phyloP scores from a whole-genome alignment of 768 basidiomycete species.

The Infundibulicybe gibba region DNA sequence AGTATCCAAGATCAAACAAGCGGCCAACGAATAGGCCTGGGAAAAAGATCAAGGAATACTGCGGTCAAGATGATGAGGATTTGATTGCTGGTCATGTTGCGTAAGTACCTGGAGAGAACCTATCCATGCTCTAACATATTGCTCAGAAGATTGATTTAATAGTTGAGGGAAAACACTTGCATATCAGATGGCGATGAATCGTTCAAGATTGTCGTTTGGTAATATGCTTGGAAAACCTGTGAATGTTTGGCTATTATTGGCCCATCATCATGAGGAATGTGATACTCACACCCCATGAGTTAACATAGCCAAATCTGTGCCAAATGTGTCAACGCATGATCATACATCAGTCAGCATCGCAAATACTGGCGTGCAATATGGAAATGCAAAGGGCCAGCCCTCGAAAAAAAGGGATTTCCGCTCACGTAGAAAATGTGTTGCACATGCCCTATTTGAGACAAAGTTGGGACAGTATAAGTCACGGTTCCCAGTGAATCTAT shows the following conservation, averaged over 20 bases:
- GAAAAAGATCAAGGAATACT: slow-evolving; percentile 64
- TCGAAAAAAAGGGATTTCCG: slow-evolving; percentile 7
- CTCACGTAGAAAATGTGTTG: slow-evolving; percentile 43
- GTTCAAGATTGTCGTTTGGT: slow-evolving; percentile 49
- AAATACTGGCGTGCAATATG: no score
- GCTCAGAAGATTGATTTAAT: neutral
- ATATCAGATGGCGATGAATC: slow-evolving; percentile 58
- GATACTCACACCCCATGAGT: slow-evolving; percentile 66
- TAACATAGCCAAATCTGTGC: slow-evolving; percentile 61
- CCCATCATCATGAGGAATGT: neutral
- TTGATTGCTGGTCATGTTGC: neutral
- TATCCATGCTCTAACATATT: slow-evolving; percentile 70
- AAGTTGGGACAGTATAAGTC: neutral
- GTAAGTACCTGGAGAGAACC: slow-evolving; percentile 63
- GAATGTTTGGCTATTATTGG: neutral
- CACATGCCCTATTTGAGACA: slow-evolving; percentile 34
- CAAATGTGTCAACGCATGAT: slow-evolving; percentile 1
- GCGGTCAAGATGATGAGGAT: neutral
- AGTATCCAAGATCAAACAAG: slow-evolving; percentile 71
- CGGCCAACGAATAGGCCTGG: slow-evolving; percentile 64
- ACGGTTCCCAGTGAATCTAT: neutral
- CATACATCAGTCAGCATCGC: slow-evolving; percentile 4
- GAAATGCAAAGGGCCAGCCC: no score
- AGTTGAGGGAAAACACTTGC: slow-evolving; percentile 28
- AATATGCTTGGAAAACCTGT: slow-evolving; percentile 74